phyloP scores from a whole-genome alignment of 768 basidiomycete species.

The Cubamyces lactineus region DNA sequence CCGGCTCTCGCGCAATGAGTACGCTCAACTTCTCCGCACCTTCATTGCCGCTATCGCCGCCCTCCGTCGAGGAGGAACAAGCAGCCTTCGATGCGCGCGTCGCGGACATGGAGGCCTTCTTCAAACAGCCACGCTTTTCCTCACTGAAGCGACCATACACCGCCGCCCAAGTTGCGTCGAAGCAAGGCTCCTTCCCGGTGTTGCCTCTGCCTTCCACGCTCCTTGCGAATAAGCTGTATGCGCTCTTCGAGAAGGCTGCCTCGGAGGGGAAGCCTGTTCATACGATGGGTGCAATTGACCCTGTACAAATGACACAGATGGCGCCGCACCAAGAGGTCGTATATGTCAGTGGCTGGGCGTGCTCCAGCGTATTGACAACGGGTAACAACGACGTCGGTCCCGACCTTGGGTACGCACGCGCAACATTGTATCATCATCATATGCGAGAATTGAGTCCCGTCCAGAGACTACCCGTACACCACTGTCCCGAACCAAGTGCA shows the following conservation, averaged over 20 bases:
- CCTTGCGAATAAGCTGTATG: slow-evolving; percentile 87
- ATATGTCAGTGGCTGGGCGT: slow-evolving; percentile 94
- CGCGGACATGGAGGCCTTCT: slow-evolving; percentile 72
- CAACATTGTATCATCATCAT: neutral
- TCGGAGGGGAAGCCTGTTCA: slow-evolving; percentile 72
- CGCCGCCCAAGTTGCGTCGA: slow-evolving; percentile 77
- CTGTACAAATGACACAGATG: slow-evolving; percentile 95
- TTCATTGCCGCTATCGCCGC: slow-evolving; percentile 59
- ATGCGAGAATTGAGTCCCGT: neutral
- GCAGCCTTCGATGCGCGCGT: slow-evolving; percentile 62
- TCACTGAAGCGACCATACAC: slow-evolving; percentile 79
- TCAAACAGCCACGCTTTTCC: slow-evolving; percentile 72
- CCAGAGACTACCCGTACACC: slow-evolving; percentile 92
- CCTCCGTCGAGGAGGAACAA: slow-evolving; percentile 58
- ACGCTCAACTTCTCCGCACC: slow-evolving; percentile 30
- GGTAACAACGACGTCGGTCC: slow-evolving; percentile 92
- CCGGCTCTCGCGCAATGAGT: slow-evolving; percentile 21
- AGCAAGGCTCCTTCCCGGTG: slow-evolving; percentile 86
- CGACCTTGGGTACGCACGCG: slow-evolving; percentile 70
- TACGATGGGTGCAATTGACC: slow-evolving; percentile 93
- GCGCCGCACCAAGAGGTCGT: slow-evolving; percentile 83
- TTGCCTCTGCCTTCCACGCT: slow-evolving; percentile 74
- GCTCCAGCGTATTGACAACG: slow-evolving; percentile 84
- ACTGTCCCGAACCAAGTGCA: slow-evolving; percentile 97
- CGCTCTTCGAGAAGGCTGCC: slow-evolving; percentile 63